These are phyloP conservation scores for Termitomyces sp. DNA, from an alignment of 768 basidiomycete genomes.

Conservation along the genomic window DNA sequence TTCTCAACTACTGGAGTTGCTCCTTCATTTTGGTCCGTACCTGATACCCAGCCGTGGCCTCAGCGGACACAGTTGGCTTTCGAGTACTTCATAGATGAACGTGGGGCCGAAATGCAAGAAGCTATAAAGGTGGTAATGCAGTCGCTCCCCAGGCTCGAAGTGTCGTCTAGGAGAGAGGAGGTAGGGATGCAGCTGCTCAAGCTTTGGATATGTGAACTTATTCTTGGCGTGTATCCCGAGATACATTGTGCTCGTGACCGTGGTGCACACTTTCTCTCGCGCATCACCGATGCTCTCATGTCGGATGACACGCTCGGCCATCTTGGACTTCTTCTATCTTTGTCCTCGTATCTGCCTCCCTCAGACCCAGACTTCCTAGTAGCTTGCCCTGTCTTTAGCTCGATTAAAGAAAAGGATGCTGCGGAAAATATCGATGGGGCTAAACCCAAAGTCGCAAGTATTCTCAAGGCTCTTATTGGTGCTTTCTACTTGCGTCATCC, in stretches of 20 bases:
- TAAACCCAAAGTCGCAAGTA: slow-evolving; percentile 1
- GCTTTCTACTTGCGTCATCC: slow-evolving; percentile 5
- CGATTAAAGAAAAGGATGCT: not conserved
- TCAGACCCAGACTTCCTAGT: slow-evolving; percentile 8
- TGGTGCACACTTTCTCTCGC: slow-evolving; percentile 18
- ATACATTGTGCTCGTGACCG: slow-evolving; percentile 13
- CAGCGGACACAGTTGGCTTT: not conserved
- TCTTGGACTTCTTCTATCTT: slow-evolving; percentile 16
- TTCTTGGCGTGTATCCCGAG: slow-evolving; percentile 18
- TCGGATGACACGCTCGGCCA: slow-evolving; percentile 14
- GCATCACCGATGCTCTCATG: slow-evolving; percentile 14
- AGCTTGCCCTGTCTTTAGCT: not conserved
- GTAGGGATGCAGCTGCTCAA: slow-evolving; percentile 24
- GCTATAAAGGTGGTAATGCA: not conserved
- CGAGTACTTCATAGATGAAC: slow-evolving; percentile 4
- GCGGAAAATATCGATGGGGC: not conserved
- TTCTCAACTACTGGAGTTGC: slow-evolving; percentile 8
- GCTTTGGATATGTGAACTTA: slow-evolving; percentile 23
- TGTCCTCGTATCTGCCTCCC: slow-evolving; percentile 16
- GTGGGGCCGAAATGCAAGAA: not conserved
- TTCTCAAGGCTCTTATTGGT: slow-evolving; percentile 4
- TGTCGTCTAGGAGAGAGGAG: slow-evolving; percentile 17
- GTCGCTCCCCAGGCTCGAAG: slow-evolving; percentile 5
- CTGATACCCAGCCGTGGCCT: slow-evolving; percentile 4
- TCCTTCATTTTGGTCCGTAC: not conserved